These are phyloP conservation scores for Cyclotella sp. DNA, from an alignment of 108 stramenopile species.

Conservation along the genomic window DNA sequence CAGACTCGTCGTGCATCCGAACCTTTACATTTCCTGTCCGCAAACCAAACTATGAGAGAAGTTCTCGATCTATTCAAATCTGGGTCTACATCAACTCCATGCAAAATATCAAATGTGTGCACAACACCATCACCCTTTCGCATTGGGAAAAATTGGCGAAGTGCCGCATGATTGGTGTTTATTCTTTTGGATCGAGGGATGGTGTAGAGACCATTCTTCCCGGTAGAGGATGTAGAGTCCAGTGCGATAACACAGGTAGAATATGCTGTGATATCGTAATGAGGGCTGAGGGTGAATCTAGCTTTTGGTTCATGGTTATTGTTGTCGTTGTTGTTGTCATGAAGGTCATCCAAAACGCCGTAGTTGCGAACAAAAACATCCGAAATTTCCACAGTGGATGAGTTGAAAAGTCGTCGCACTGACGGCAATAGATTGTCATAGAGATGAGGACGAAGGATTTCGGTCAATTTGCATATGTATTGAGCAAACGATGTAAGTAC, in stretches of 20 bases:
- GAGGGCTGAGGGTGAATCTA: slow-evolving; percentile 65
- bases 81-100: slow-evolving; percentile 77
- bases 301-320: slow-evolving; percentile 24
- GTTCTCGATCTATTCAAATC: slow-evolving; percentile 59
- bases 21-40: background rate
- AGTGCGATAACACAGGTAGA: slow-evolving; percentile 73
- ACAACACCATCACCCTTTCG: slow-evolving; percentile 67
- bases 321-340: slow-evolving; percentile 24
- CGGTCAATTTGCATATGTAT: slow-evolving; percentile 43
- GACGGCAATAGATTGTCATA: slow-evolving; percentile 61
- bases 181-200: slow-evolving; percentile 14
- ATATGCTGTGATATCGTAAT: slow-evolving; percentile 73
- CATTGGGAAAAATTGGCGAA: slow-evolving; percentile 68
- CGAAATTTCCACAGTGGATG: slow-evolving; percentile 55
- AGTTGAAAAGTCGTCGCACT: slow-evolving; percentile 37
- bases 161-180: slow-evolving; percentile 56
- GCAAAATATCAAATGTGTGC: slow-evolving; percentile 77
- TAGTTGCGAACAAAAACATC: slow-evolving; percentile 80
- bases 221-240: slow-evolving; percentile 68
- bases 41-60: slow-evolving; percentile 80
- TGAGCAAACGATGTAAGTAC: slow-evolving; percentile 33
- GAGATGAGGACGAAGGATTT: slow-evolving; percentile 55
- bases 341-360: slow-evolving; percentile 28
- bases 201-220: slow-evolving; percentile 70
- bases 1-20: slow-evolving; percentile 45